A percentile compares a stretch with the other conserved stretches of the same genome.
Conservation (phyloP, 192 early-diverging fungal genomes). For the Jimgerdemannia flammicorona region DNA sequence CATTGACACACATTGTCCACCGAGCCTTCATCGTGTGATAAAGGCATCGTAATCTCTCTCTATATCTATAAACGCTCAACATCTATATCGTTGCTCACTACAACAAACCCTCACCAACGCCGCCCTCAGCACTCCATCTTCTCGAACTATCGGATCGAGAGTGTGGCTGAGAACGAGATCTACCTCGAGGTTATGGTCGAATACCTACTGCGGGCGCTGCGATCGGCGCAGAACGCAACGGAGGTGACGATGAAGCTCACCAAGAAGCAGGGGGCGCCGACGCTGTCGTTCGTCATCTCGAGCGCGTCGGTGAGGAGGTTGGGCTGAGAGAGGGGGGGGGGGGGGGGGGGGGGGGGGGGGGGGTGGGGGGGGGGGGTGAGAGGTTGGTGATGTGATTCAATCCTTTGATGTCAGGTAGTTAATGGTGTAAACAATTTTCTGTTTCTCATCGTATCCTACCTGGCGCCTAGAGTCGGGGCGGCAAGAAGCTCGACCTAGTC, state of each 20-base stretch:
- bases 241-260: constrained; percentile 56
- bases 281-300: constrained; percentile 19
- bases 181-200: constrained; percentile 66
- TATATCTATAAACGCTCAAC: not conserved
- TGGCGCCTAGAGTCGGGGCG: constrained; percentile 35
- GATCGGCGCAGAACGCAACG: constrained; percentile 51
- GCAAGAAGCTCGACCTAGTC: constrained; percentile 30
- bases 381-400: no score
- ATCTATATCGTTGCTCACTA: not conserved
- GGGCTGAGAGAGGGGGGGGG: no score
- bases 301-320: constrained; percentile 38
- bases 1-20: no score
- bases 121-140: constrained; percentile 52
- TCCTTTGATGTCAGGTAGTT: constrained; percentile 1
- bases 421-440: constrained; percentile 26
- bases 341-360: no score
- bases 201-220: constrained; percentile 59
- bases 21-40: no score
- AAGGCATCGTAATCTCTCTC: not conserved
- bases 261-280: constrained; percentile 43
- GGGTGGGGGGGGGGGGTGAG: no score
- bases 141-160: constrained; percentile 64
- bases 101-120: no score
- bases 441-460: constrained; percentile 7
- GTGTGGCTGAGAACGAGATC: constrained; percentile 63